Percentiles rank a stretch among this genome's conserved stretches.
Evolutionary conservation across 257 asterid species (phyloP).

Genomic region (Verbena officinalis): DNA sequence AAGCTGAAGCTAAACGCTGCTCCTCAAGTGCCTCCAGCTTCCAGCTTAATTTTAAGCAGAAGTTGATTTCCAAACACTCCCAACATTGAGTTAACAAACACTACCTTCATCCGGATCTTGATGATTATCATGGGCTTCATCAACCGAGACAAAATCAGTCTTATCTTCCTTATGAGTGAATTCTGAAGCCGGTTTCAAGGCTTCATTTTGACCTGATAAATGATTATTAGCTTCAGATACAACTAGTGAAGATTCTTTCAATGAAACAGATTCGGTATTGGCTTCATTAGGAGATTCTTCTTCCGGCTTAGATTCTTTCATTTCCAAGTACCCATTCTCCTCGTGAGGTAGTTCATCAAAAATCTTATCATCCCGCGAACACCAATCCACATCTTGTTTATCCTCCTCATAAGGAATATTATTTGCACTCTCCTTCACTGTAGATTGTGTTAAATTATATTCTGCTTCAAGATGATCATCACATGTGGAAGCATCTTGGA

Average conservation of each 20-base stretch:
- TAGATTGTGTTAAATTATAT: slow-evolving; percentile 46
- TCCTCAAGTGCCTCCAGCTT: too few species aligned
- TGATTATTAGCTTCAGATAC: slow-evolving; percentile 32
- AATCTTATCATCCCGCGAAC: slow-evolving; percentile 41
- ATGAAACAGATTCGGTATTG: slow-evolving; percentile 28
- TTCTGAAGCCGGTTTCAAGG: slow-evolving; percentile 32
- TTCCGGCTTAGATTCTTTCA: slow-evolving; percentile 36
- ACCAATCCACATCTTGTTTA: slow-evolving; percentile 47
- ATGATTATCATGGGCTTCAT: slow-evolving; percentile 28
- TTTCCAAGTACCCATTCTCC: slow-evolving; percentile 48
- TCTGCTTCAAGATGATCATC: slow-evolving; percentile 85
- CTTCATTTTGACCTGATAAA: slow-evolving; percentile 31
- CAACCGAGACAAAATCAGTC: slow-evolving; percentile 31
- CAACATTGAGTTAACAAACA: too few species aligned
- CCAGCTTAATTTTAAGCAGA: too few species aligned
- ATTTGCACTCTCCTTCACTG: slow-evolving; percentile 39
- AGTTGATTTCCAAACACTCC: too few species aligned
- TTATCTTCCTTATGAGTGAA: slow-evolving; percentile 37
- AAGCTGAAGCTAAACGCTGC: too few species aligned
- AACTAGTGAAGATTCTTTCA: slow-evolving; percentile 33
- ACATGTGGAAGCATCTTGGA: slow-evolving; percentile 78
- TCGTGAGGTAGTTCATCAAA: slow-evolving; percentile 39
- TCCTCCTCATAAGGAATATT: slow-evolving; percentile 39
- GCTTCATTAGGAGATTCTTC: slow-evolving; percentile 41
- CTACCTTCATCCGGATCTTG: slow-evolving; percentile 23